Base-by-base conservation (phyloP, 768 basidiomycete genomes). In the Mycena haematopus region DNA sequence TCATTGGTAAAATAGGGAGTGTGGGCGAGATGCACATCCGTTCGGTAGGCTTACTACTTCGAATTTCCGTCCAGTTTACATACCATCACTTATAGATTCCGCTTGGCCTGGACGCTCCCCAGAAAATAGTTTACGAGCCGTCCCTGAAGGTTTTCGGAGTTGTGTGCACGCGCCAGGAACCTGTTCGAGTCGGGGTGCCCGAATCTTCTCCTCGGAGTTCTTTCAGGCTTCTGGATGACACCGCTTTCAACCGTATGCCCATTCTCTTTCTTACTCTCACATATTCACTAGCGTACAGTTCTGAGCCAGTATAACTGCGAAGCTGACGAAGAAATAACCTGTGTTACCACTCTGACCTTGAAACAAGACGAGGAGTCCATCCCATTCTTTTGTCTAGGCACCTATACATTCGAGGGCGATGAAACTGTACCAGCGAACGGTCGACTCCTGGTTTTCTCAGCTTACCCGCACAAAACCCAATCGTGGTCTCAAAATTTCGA, bases 21-120 rank as follows among this genome's bases (percentile, higher is more conserved):
- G 77, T 93, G 13, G 86, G 91, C 65, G 92, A 91, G 73, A 80
- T 95, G 73, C 91, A 96, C 68, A 86, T 96, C 49, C 86, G 88
- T 58, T 84, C 92, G 36, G 93, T 93, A 72, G 65, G 84, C 64
- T 33, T 42, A 49, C 19, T 17, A 11, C 19, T 19, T 19, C 27
- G 19, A 21, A 15, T 1, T 46, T 17, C 47, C 66, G 58, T 53
- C 52, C 46, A 62, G 36, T 31, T 53, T 54, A 55, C 38, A 68
- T 56, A 33, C 36, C 36, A 42, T 33, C 17, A 42, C 17, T 49
- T 46, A 42, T 68, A 94, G 93, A 77, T 93, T 29, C 80, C 86
- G 25, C 76, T 95, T 11, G 93, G 92, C 3, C 77, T 84, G 27
- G 86, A 92, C 58, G 86, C 85, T 69, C 95, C 95, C 2, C 82